Conservation (phyloP, 2,329 filamentous ascomycete species). For the Colletotrichum plurivorum region DNA sequence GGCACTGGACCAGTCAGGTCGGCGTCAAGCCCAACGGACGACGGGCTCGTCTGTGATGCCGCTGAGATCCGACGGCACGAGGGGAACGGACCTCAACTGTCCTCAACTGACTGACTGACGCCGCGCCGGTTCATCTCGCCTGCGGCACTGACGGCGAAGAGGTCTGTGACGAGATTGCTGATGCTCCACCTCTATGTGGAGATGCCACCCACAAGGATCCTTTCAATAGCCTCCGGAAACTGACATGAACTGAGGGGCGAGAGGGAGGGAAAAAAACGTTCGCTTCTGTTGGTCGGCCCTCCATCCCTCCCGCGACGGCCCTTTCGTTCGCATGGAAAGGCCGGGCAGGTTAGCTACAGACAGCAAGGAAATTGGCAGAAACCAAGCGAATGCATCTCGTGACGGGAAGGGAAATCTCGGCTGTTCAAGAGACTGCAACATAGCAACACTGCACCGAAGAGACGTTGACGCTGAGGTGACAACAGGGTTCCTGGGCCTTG, state of each 20-base stretch:
- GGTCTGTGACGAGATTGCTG: constrained; percentile 9
- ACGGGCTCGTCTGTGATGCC: no score
- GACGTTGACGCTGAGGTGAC: not conserved
- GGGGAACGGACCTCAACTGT: not conserved
- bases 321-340: not conserved
- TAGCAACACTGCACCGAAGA: not conserved
- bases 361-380: not conserved
- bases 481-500: not conserved
- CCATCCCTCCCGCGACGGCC: not conserved
- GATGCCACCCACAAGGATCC: not conserved
- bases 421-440: not conserved
- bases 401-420: constrained; percentile 5
- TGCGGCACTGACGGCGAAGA: constrained; percentile 20
- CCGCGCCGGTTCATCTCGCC: constrained; percentile 20
- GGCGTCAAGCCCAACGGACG: not conserved
- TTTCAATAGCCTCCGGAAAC: not conserved
- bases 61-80: not conserved
- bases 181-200: not conserved
- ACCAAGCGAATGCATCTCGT: constrained; percentile 11
- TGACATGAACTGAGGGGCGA: no score
- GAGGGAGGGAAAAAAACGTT: not conserved
- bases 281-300: not conserved
- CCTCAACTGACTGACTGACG: not conserved
- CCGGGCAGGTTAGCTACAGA: not conserved
- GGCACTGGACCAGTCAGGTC: not conserved